A percentile compares a stretch with the other conserved stretches of the same genome.
phyloP scores from a whole-genome alignment of 768 basidiomycete genomes.

The Lactarius vividus region DNA sequence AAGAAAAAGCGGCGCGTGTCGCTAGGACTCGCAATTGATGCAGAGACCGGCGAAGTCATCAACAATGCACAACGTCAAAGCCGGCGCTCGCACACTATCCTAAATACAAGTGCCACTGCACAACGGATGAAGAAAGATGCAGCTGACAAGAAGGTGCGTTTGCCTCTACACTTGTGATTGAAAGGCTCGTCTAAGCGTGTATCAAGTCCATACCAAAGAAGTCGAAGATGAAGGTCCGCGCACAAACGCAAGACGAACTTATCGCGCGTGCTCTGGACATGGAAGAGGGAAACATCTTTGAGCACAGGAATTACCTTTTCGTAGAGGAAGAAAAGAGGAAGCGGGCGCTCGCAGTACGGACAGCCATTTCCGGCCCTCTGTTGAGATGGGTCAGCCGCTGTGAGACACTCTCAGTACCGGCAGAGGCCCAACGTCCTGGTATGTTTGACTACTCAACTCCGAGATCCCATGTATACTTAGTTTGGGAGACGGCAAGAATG shows the following conservation, averaged over 20 bases:
- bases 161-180: neutral
- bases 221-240: conserved; percentile 47
- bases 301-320: conserved; percentile 75
- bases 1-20: conserved; percentile 50
- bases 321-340: conserved; percentile 81
- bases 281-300: conserved; percentile 79
- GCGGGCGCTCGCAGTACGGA: conserved; percentile 59
- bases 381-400: conserved; percentile 67
- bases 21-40: conserved; percentile 52
- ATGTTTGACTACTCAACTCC: neutral
- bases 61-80: conserved; percentile 50
- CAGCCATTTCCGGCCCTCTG: conserved; percentile 61
- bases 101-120: conserved; percentile 66
- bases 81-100: conserved; percentile 63
- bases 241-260: conserved; percentile 77
- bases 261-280: conserved; percentile 81
- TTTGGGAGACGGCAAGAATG: neutral
- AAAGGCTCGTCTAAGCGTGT: conserved; percentile 27
- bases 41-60: conserved; percentile 59
- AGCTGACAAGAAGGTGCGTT: conserved; percentile 56
- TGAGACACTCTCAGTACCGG: conserved; percentile 52
- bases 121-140: conserved; percentile 61
- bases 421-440: conserved; percentile 37
- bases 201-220: conserved; percentile 54
- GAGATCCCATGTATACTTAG: neutral